These are phyloP conservation scores for Brettanomyces bruxellensis DNA, from an alignment of 805 yeast species.

Conservation along the genomic window DNA sequence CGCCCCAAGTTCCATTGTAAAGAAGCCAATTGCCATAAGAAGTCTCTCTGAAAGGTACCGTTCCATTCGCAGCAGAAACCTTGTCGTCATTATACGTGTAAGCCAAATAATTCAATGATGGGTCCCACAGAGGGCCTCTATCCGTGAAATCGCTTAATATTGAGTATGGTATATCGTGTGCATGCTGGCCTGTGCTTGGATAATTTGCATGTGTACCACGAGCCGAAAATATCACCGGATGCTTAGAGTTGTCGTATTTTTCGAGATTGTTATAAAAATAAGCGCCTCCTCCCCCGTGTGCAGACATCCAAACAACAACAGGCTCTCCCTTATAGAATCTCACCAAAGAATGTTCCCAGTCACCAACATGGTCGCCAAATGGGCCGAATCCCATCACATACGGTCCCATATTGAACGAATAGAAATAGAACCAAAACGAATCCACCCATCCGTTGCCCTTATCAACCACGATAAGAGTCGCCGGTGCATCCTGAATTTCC, in stretches of 20 bases:
- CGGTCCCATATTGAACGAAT: conserved; percentile 91
- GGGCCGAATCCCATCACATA: conserved; percentile 98
- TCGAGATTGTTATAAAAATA: conserved; percentile 72
- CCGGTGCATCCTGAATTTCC: conserved; percentile 66
- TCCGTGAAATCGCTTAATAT: conserved; percentile 91
- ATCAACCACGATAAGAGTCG: conserved; percentile 73
- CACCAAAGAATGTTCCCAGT: conserved; percentile 94
- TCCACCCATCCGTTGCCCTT: conserved; percentile 94
- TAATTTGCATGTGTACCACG: conserved; percentile 97
- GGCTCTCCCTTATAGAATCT: conserved; percentile 79
- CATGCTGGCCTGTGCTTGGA: conserved; percentile 91
- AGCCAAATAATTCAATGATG: conserved; percentile 69
- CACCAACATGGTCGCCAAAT: conserved; percentile 94
- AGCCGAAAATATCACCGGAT: conserved; percentile 83
- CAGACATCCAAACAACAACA: conserved; percentile 87
- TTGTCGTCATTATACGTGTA: conserved; percentile 63
- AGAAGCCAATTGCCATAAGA: conserved; percentile 68
- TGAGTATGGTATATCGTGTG: conserved; percentile 90
- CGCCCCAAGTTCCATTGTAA: conserved; percentile 88
- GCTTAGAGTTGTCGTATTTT: conserved; percentile 32
- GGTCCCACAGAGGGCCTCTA: conserved; percentile 94
- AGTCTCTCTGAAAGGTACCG: conserved; percentile 43
- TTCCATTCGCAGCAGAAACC: conserved; percentile 36
- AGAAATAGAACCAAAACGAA: conserved; percentile 93
- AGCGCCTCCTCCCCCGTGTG: conserved; percentile 96